phyloP scores from a whole-genome alignment of 176 grass and related monocot species.

The sorghum (Sorghum bicolor) region DNA sequence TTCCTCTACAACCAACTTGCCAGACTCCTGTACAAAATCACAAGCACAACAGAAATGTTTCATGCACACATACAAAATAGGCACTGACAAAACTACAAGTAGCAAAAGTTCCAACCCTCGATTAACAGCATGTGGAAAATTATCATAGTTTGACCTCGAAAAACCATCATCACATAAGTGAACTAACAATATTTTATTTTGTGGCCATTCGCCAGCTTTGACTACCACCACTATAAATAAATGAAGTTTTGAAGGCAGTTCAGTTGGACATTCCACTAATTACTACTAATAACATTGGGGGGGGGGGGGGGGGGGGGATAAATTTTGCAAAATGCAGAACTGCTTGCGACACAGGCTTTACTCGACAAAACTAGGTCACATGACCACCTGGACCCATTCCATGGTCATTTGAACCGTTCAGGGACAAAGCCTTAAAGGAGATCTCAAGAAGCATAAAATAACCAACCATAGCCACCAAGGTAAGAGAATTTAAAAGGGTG shows the following conservation, averaged over 20 bases:
- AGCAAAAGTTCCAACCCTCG: not conserved
- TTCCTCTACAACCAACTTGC: conserved; percentile 70
- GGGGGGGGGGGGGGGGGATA: too few relatives aligned
- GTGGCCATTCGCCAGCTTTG: not conserved
- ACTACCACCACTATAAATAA: not conserved
- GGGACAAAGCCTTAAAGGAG: conserved; percentile 20
- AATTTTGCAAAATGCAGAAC: not conserved
- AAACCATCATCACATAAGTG: conserved; percentile 6
- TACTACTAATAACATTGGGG: not conserved
- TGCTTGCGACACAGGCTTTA: not conserved
- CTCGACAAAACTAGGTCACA: not conserved
- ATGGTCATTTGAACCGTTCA: not conserved
- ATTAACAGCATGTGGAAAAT: not conserved
- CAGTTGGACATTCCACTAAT: not conserved
- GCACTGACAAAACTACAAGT: not conserved
- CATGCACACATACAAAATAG: conserved; percentile 10
- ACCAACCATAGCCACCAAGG: conserved; percentile 10
- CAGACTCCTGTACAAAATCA: conserved; percentile 61
- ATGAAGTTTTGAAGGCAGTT: not conserved
- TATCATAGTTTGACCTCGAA: conserved; percentile 12
- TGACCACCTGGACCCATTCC: not conserved
- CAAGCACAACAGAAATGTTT: conserved; percentile 13
- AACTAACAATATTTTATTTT: conserved; percentile 19
- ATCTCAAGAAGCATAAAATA: conserved; percentile 14
- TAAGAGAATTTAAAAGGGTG: not conserved